These are phyloP conservation scores for Apiospora malaysiana DNA, from an alignment of 2,329 filamentous ascomycete species.

Conservation along the genomic window DNA sequence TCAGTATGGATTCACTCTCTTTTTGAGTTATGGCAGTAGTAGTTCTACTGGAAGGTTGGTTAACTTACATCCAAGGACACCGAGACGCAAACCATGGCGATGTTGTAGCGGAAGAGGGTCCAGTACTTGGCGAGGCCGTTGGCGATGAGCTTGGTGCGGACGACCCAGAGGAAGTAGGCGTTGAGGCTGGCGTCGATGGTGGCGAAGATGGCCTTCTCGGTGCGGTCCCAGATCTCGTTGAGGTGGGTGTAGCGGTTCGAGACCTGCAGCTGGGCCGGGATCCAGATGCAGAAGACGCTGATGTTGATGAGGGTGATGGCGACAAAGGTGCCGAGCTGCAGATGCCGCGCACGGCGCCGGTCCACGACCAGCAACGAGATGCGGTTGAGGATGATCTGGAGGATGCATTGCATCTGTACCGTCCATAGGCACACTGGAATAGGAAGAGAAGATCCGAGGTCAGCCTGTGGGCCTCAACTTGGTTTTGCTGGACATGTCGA, in stretches of 20 bases:
- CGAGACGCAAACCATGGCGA: constrained; percentile 50
- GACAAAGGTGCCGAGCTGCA: constrained; percentile 52
- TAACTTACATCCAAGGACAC: constrained; percentile 49
- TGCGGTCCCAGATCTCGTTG: constrained; percentile 58
- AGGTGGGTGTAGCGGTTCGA: constrained; percentile 47
- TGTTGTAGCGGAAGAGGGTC: constrained; percentile 51
- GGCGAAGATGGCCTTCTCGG: constrained; percentile 57
- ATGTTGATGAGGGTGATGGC: constrained; percentile 58
- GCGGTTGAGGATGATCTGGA: constrained; percentile 62
- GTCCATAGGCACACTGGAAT: constrained; percentile 20
- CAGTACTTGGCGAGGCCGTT: constrained; percentile 56
- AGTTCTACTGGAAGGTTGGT: no score
- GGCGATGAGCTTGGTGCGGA: constrained; percentile 50
- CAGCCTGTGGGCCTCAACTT: neutral
- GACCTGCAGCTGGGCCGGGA: constrained; percentile 55
- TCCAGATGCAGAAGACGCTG: constrained; percentile 60
- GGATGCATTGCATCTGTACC: constrained; percentile 51
- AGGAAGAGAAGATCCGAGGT: neutral
- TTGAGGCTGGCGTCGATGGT: constrained; percentile 55
- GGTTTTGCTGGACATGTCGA: neutral
- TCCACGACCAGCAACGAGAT: constrained; percentile 52
- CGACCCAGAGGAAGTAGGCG: constrained; percentile 54
- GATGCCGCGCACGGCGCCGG: constrained; percentile 39
- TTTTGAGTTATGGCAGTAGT: no score
- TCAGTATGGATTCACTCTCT: no score